Percentiles rank a stretch among this genome's conserved stretches.
These are phyloP conservation scores for Haemoproteus tartakovskyi DNA, from an alignment of 169 alveolate genomes.

Conservation along the genomic window DNA sequence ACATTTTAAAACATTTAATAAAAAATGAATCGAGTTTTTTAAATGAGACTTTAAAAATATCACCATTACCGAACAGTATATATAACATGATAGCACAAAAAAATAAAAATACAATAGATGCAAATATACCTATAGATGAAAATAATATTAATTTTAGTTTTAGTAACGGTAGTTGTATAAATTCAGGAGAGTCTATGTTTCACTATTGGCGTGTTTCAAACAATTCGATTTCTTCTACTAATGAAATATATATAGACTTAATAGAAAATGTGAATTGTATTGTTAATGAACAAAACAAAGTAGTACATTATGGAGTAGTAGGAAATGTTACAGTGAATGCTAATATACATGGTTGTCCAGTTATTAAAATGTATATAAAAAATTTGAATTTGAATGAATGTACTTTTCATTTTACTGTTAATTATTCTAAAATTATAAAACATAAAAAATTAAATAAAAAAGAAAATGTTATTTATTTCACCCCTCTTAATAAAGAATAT, in stretches of 20 bases:
- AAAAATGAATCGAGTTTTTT: conserved; percentile 8
- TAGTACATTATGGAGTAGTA: conserved; percentile 19
- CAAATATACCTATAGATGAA: not conserved
- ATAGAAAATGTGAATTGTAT: conserved; percentile 28
- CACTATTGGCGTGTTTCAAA: conserved; percentile 46
- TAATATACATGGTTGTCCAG: conserved; percentile 6
- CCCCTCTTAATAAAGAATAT: conserved; percentile 19
- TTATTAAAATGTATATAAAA: conserved; percentile 13
- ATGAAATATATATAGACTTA: conserved; percentile 45
- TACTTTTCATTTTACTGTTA: conserved; percentile 45
- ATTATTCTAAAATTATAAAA: not conserved
- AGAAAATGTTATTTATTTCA: conserved; percentile 9
- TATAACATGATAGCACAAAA: conserved; percentile 10
- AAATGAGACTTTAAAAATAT: conserved; percentile 21
- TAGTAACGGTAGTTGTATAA: conserved; percentile 20
- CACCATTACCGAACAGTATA: conserved; percentile 17
- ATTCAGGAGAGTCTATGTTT: not conserved
- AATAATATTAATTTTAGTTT: conserved; percentile 27
- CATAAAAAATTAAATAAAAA: not conserved
- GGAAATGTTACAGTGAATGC: conserved; percentile 21
- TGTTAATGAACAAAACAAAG: conserved; percentile 3
- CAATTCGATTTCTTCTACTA: not conserved
- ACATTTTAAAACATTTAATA: conserved; percentile 26
- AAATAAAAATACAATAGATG: not conserved
- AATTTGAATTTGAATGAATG: conserved; percentile 4